Conservation (phyloP, 2,329 filamentous ascomycete genomes). For the Thielaviopsis cerberus region DNA sequence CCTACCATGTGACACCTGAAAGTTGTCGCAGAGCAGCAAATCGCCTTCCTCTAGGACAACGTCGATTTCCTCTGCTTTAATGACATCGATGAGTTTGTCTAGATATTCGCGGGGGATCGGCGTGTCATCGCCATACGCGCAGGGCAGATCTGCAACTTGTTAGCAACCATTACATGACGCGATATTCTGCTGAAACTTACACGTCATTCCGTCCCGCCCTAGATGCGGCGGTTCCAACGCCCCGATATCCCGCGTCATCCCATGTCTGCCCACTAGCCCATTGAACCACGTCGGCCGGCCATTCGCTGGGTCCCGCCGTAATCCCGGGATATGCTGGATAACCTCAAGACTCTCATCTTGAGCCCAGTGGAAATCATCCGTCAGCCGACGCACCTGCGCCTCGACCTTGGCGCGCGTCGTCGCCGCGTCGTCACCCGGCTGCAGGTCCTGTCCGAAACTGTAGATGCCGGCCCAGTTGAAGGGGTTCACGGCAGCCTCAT, state of each 20-base stretch:
- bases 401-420: conserved; percentile 10
- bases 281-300: conserved; percentile 13
- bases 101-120: conserved; percentile 10
- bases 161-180: neutral
- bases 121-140: conserved; percentile 12
- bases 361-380: conserved; percentile 11
- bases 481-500: conserved; percentile 12
- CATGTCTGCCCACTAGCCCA: conserved; percentile 12
- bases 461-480: conserved; percentile 14
- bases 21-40: conserved; percentile 13
- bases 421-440: conserved; percentile 10
- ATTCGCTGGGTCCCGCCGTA: conserved; percentile 9
- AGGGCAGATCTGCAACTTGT: conserved; percentile 8
- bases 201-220: conserved; percentile 13
- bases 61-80: conserved; percentile 13
- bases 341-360: conserved; percentile 12
- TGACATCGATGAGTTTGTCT: conserved; percentile 13
- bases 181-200: conserved; percentile 1
- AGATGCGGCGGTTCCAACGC: conserved; percentile 13
- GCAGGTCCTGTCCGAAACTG: conserved; percentile 17
- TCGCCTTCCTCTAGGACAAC: conserved; percentile 13
- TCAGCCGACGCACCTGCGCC: conserved; percentile 12
- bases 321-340: conserved; percentile 12
- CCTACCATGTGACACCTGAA: conserved; percentile 9
- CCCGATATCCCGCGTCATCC: conserved; percentile 13